Evolutionary conservation across 192 early-diverging fungal genomes (phyloP).

Genomic region (Fimicolochytrium jonesii): DNA sequence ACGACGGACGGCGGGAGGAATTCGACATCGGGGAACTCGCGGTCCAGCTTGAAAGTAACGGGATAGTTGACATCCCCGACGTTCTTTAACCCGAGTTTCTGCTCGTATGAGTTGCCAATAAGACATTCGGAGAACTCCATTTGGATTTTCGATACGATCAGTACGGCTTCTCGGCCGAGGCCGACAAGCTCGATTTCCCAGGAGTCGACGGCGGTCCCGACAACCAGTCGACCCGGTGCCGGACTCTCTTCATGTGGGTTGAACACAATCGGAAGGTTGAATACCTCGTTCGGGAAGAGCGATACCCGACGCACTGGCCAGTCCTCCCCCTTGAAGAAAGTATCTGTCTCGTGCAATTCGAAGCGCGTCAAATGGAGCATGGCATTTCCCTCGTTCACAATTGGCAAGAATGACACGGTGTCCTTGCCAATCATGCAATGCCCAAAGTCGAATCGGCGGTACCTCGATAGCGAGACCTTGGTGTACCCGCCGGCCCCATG

Average conservation of each 20-base stretch:
- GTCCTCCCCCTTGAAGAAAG: conserved; percentile 53
- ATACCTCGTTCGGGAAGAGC: conserved; percentile 51
- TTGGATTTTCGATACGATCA: conserved; percentile 57
- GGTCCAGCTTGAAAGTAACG: conserved; percentile 52
- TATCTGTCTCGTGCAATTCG: conserved; percentile 53
- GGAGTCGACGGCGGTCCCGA: conserved; percentile 48
- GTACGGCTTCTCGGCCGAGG: conserved; percentile 55
- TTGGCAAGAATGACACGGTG: conserved; percentile 52
- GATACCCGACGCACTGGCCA: conserved; percentile 50
- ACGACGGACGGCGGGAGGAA: conserved; percentile 51
- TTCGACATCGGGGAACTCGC: conserved; percentile 48
- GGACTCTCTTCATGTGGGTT: conserved; percentile 64
- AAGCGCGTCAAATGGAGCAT: conserved; percentile 55
- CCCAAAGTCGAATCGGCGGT: conserved; percentile 61
- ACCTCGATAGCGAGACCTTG: conserved; percentile 50
- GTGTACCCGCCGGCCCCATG: conserved; percentile 57
- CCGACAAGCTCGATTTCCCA: conserved; percentile 64
- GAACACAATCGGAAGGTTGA: conserved; percentile 57
- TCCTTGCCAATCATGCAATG: conserved; percentile 68
- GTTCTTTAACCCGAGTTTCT: conserved; percentile 60
- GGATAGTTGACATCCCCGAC: conserved; percentile 68
- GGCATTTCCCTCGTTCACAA: conserved; percentile 63
- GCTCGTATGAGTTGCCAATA: conserved; percentile 63
- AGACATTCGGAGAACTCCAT: conserved; percentile 60
- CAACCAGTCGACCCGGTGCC: conserved; percentile 43